These are phyloP conservation scores for Eucalyptus guilfoylei DNA, from an alignment of 345 rosid species.

Conservation along the genomic window DNA sequence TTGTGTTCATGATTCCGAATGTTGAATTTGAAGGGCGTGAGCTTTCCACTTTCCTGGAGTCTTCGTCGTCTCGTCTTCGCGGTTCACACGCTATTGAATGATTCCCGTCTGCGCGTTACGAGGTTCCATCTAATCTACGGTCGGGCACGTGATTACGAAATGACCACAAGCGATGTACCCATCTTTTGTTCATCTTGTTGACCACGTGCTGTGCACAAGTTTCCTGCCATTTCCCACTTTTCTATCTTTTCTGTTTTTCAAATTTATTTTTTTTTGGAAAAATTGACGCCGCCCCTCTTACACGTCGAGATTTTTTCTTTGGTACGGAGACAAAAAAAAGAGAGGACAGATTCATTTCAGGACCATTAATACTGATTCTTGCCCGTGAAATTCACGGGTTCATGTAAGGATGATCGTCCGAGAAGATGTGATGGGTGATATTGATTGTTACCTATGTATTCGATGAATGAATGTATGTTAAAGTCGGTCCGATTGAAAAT, in stretches of 20 bases:
- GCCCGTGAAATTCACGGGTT: too few relatives aligned
- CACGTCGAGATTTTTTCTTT: not conserved
- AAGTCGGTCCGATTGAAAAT: accelerated
- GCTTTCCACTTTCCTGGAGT: not conserved
- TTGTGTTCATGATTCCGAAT: not conserved
- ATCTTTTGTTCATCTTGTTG: not conserved
- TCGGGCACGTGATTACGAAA: not conserved
- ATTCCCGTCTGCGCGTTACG: not conserved
- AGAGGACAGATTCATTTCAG: accelerated
- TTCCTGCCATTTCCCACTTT: not conserved
- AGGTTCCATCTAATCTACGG: not conserved
- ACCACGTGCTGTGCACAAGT: not conserved
- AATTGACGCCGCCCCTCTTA: not conserved
- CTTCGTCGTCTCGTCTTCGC: not conserved
- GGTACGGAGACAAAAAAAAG: too few relatives aligned
- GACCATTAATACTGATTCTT: not conserved
- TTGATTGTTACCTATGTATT: too few relatives aligned
- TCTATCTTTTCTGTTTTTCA: not conserved
- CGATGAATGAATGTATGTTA: too few relatives aligned
- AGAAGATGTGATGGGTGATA: too few relatives aligned
- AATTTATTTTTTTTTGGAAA: too few relatives aligned
- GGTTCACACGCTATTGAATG: not conserved
- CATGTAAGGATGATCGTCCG: too few relatives aligned
- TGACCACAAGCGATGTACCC: not conserved
- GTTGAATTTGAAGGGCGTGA: not conserved